These are phyloP conservation scores for Fusarium mangiferae DNA, from an alignment of 2,329 filamentous ascomycete genomes.

Conservation along the genomic window DNA sequence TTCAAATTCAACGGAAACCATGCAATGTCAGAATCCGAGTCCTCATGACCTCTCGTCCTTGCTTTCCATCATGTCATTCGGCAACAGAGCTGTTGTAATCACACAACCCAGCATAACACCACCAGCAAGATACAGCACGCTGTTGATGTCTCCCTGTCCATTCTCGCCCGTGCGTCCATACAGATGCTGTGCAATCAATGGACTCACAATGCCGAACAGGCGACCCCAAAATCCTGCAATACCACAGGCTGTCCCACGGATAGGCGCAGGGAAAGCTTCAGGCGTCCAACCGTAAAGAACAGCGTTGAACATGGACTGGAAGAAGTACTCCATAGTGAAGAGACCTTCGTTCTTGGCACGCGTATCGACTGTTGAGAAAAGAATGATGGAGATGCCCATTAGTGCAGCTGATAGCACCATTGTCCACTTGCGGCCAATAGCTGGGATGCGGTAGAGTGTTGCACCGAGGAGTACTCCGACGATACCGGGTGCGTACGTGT, in stretches of 20 bases:
- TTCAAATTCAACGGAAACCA: neutral
- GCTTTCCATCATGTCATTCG: conserved; percentile 51
- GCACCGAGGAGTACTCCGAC: conserved; percentile 61
- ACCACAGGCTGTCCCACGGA: conserved; percentile 66
- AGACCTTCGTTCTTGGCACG: conserved; percentile 52
- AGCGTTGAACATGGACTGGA: conserved; percentile 54
- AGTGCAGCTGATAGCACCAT: conserved; percentile 56
- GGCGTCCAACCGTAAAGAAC: conserved; percentile 61
- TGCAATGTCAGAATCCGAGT: neutral
- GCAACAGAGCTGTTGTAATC: conserved; percentile 60
- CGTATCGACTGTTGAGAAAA: conserved; percentile 55
- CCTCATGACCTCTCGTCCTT: conserved; percentile 43
- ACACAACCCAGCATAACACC: conserved; percentile 64
- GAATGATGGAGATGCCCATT: conserved; percentile 58
- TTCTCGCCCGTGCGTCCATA: conserved; percentile 45
- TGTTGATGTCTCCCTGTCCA: conserved; percentile 55
- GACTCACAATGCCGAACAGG: conserved; percentile 67
- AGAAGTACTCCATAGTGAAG: conserved; percentile 56
- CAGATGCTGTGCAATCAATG: conserved; percentile 62
- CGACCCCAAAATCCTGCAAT: conserved; percentile 68
- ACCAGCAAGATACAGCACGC: conserved; percentile 66
- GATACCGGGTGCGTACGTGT: conserved; percentile 64
- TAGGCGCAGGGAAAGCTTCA: conserved; percentile 66
- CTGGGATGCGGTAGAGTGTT: conserved; percentile 52
- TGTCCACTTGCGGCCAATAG: conserved; percentile 56